Evolutionary conservation across 306 rosid species (phyloP).

Genomic region (Inga laurina): DNA sequence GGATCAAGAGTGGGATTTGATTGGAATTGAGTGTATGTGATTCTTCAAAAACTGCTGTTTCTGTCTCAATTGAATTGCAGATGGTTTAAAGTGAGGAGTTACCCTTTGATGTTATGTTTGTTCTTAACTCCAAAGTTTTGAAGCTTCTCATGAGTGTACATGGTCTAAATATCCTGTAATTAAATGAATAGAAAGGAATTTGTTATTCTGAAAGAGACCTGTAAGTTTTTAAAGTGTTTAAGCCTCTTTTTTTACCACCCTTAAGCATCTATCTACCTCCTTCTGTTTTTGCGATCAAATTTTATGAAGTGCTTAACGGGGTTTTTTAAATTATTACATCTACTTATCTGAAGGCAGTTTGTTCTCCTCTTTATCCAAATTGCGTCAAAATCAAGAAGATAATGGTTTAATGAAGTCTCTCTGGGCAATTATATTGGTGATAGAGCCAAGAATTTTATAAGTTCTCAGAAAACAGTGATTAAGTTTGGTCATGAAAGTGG

Average conservation of each 20-base stretch:
- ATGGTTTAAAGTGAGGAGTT: background rate
- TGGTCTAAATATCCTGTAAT: background rate
- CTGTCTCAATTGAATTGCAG: background rate
- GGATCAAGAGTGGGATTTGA: background rate
- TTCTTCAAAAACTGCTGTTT: constrained; percentile 8
- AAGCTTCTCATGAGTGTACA: background rate
- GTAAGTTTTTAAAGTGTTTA: background rate
- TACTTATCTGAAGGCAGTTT: too few relatives aligned
- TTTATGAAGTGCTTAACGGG: too few relatives aligned
- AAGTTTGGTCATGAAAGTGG: too few relatives aligned
- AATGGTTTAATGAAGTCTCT: too few relatives aligned
- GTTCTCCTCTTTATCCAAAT: too few relatives aligned
- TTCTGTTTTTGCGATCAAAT: too few relatives aligned
- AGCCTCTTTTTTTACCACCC: background rate
- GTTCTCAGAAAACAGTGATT: too few relatives aligned
- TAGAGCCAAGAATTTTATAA: too few relatives aligned
- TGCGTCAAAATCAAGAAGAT: too few relatives aligned
- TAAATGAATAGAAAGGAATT: background rate
- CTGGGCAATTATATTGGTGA: too few relatives aligned
- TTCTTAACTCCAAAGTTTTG: background rate
- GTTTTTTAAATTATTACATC: too few relatives aligned
- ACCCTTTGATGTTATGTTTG: background rate
- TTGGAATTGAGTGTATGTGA: background rate
- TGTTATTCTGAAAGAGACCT: background rate
- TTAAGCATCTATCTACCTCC: background rate